Base-by-base conservation (phyloP, 495 filamentous ascomycete genomes). In the Aspergillus olivimuriae region DNA sequence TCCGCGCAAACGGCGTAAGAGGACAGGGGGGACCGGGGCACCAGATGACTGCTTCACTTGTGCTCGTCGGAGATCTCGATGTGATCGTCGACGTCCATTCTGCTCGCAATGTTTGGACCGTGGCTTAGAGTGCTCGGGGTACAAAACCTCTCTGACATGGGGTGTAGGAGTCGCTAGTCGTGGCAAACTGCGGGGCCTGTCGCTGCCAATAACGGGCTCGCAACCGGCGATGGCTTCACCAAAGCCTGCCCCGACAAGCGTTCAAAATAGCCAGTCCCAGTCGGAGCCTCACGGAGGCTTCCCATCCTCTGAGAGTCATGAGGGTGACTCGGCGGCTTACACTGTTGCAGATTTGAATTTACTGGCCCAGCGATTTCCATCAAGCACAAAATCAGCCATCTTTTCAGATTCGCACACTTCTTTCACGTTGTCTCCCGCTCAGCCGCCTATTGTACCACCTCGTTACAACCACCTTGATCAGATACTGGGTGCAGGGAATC, bases 81-180 rank as follows among this genome's bases (percentile, higher is more conserved):
- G 92, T 69, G 92, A 98, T 66, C 81, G 92, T 39, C 80, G 87
- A 59, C 78, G 92, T 50, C 92, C 92, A 11, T 98, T 96, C 62
- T 98, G 92, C 62, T 89, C 87, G 34, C 90, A 88, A 61, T 98
- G 92, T 65, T 76, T 98, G 38, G 89, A 95, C 43, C 70, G 83
- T 46, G 87, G 89, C 43, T 91, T 87, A 58, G 89, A 94, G 61
- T 98, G 92, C 70, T 89, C 87, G 33, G 92, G 92, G 47, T 98
- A 98, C 73, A 92, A 94, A 68, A 97, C 92, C 16, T 87, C 89
- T 36, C 77, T 98, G 69, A 98, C 92, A 26, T 98, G 92, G 92
- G 92, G 91, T 10, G 85, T 98, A 26, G 92, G 92, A 18, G 92
- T 98, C 49, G 92, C 92, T 30, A 96, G 91, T 61, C 82, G 92